Percentiles rank a stretch among this genome's conserved stretches.
Conservation (phyloP, 148 eudicot genomes). For the Talinum fruticosum region DNA sequence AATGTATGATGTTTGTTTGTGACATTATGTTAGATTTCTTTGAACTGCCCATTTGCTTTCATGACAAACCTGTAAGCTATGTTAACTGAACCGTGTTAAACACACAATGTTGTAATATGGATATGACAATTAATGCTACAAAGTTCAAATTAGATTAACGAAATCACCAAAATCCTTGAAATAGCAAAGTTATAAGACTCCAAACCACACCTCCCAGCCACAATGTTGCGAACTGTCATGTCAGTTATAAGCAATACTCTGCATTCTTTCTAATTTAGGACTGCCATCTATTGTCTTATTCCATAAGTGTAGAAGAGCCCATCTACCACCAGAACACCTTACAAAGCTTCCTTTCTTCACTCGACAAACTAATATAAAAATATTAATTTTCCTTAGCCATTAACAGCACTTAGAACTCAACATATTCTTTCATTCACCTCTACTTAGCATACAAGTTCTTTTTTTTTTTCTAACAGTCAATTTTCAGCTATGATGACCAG, state of each 20-base stretch:
- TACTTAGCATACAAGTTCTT: not conserved
- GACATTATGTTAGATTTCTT: not conserved
- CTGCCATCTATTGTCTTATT: too few species aligned
- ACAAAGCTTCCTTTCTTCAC: not conserved
- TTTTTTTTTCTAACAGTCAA: not conserved
- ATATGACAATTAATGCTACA: too few species aligned
- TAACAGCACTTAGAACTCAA: not conserved
- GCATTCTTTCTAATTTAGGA: too few species aligned
- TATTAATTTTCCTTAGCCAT: not conserved
- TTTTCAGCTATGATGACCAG: conserved; percentile 29
- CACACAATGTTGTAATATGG: too few species aligned
- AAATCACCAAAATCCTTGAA: too few species aligned
- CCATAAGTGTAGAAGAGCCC: too few species aligned
- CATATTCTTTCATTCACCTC: not conserved
- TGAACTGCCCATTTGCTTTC: not conserved
- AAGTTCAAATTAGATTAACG: too few species aligned
- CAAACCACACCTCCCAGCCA: too few species aligned
- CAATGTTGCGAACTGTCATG: too few species aligned
- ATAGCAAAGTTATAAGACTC: too few species aligned
- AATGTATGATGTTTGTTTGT: not conserved
- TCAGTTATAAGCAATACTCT: too few species aligned
- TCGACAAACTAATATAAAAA: not conserved
- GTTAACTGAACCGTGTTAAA: not conserved
- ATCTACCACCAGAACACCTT: not conserved
- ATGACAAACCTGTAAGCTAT: not conserved